Base-by-base conservation (phyloP, 768 basidiomycete species). In the Lepiota subincarnata region DNA sequence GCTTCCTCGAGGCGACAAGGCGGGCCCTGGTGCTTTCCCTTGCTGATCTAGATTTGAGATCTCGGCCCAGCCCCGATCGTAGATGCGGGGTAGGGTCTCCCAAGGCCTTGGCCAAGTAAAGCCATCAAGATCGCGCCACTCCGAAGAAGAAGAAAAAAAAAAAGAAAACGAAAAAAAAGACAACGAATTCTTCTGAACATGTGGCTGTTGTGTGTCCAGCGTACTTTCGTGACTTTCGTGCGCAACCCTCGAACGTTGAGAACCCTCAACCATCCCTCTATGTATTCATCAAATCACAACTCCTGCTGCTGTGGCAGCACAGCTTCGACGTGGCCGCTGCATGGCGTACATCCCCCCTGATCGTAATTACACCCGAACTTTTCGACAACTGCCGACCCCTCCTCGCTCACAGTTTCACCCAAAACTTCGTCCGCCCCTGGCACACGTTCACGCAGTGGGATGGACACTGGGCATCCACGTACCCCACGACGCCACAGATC, bases 81-180 rank as follows among this genome's bases (percentile, higher is more conserved):
- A 53, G 52, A 53, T 53, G 52, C 52, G 52, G 52, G 52, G 52
- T 53, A 53, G 39, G 42, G 50, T 37, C 19, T 44, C 11, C 24
- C 44, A 52, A 35, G 34, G 42, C 50, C 50, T n/a, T n/a, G n/a
- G n/a, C n/a, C n/a, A n/a, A n/a, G n/a, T n/a, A n/a, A 37, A 16
- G 34, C 35, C 37, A 53, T 38, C 51, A 45, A 46, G 44, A 53
- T 46, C 31, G 31, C 8, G 31, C 31, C 52, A 28, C 34, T 34
- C 4, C 12, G 20, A 47, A 35, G 35, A 34, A 7, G 10, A n/a
- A 35, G 4, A 5, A 31, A 28, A 16, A 11, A 35, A 35, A 47
- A 47, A 47, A 34, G 2, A 16, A 8, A 35, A 10, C 10, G 8
- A 31, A 16, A 19, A 10, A 31, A 31, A 16, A 19, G 14, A 18